Evolutionary conservation across 305 asterid genomes (phyloP).

Genomic region (Salvia sclarea): DNA sequence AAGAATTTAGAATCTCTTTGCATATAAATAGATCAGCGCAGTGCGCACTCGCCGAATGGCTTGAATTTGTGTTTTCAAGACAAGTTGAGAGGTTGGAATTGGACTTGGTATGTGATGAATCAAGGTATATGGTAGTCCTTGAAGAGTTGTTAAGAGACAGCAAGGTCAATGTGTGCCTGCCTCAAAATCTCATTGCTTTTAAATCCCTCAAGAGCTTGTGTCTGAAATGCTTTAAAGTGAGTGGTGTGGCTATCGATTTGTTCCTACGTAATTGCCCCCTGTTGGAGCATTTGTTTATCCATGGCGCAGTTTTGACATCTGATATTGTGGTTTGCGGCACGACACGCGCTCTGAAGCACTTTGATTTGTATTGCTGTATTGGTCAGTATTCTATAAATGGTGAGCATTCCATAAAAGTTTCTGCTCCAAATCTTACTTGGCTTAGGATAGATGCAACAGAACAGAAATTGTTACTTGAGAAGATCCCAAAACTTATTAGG

Average conservation of each 20-base stretch:
- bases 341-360: not conserved
- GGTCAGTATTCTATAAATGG: not conserved
- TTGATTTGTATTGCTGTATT: not conserved
- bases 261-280: not conserved
- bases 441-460: not conserved
- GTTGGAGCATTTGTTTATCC: not conserved
- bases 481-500: not conserved
- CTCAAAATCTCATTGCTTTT: not conserved
- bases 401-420: not conserved
- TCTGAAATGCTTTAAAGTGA: not conserved
- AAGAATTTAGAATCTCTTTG: not conserved
- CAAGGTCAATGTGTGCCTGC: not conserved
- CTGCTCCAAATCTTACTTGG: not conserved
- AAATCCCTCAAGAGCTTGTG: not conserved
- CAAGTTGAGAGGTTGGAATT: not conserved
- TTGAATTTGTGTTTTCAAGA: not conserved
- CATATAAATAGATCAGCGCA: not conserved
- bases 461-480: not conserved
- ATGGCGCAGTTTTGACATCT: not conserved
- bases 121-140: not conserved
- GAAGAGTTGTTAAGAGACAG: not conserved
- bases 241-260: not conserved
- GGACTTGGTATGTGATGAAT: not conserved
- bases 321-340: not conserved
- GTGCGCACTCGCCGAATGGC: not conserved